Evolutionary conservation across 108 stramenopile genomes (phyloP).

Genomic region (Hondaea fermentalgiana): DNA sequence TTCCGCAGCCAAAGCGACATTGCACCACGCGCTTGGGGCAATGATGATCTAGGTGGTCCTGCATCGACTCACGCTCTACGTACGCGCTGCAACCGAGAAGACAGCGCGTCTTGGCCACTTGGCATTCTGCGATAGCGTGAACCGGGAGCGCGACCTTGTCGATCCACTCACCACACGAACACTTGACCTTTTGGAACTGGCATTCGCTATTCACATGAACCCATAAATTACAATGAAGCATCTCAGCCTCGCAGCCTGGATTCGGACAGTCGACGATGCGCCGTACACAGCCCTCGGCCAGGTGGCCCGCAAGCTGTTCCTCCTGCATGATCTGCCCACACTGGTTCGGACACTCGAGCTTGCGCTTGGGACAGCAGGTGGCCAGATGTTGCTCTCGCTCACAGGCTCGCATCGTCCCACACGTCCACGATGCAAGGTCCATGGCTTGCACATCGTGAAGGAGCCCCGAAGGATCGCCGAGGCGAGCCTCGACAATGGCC

Average conservation of each 20-base stretch:
- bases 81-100: background rate
- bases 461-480: background rate
- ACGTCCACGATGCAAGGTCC: background rate
- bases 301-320: background rate
- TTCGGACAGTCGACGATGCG: background rate
- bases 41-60: background rate
- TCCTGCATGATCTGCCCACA: background rate
- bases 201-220: background rate
- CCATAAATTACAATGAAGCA: background rate
- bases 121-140: background rate
- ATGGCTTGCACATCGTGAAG: background rate
- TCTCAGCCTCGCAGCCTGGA: background rate
- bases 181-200: slow-evolving; percentile 1
- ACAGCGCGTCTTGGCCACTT: background rate
- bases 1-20: background rate
- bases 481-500: background rate
- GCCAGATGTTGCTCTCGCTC: background rate
- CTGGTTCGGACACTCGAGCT: background rate
- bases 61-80: background rate
- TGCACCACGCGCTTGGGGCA: slow-evolving; percentile 5
- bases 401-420: background rate
- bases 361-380: background rate
- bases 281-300: background rate
- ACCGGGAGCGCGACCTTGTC: background rate
- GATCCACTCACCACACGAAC: background rate